Evolutionary conservation across 176 grass and related monocot species (phyloP), one percentile per base, ranked within the genome.

Genomic region (Themeda triandra): DNA sequence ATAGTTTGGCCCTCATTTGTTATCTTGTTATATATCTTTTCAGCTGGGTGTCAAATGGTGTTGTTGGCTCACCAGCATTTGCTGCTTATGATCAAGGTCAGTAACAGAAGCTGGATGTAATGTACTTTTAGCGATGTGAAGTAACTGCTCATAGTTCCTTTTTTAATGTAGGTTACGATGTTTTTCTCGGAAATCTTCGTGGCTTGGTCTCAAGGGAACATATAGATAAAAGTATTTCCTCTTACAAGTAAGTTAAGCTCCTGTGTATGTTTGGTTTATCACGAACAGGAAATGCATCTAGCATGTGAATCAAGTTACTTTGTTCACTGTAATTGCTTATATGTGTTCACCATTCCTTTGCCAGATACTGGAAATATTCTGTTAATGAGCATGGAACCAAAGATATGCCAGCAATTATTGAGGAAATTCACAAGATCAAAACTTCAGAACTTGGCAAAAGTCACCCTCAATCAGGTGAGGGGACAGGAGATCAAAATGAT

Each of bases 11-110:
- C 12, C 69, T 87, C 14, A 83, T 62, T 24, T 74, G 10, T 63
- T 69, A 29, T 82, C 25, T 10, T 40, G 45, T 39, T 21, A 12
- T 76, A 49, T 23, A 25, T 65, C 13, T 18, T 75, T 75, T 63
- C 90, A 98, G 96, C 80, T 98, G 96, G 96, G 89, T 98, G 53
- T 95, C 96, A 25, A 98, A 98, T 68, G 96, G 96, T 83, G 93
- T 98, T 87, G 93, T 98, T 81, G 96, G 96, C 71, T 98, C 96
- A 63, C 96, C 96, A 69, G 93, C 96, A 87, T 98, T 98, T 92
- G 96, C 96, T 19, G 96, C 96, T 67, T 95, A 90, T 83, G 96
- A 95, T 93, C 96, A 98, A 93, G 96, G 96, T 95, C 80, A 68
- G 77, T 79, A 75, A 48, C 87, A 29, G 10, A 71, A 80, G 80